A percentile compares a stretch with the other conserved stretches of the same genome.
Conservation (phyloP, 164 flowering plant genomes). For the Tetrastigma voinierianum region DNA sequence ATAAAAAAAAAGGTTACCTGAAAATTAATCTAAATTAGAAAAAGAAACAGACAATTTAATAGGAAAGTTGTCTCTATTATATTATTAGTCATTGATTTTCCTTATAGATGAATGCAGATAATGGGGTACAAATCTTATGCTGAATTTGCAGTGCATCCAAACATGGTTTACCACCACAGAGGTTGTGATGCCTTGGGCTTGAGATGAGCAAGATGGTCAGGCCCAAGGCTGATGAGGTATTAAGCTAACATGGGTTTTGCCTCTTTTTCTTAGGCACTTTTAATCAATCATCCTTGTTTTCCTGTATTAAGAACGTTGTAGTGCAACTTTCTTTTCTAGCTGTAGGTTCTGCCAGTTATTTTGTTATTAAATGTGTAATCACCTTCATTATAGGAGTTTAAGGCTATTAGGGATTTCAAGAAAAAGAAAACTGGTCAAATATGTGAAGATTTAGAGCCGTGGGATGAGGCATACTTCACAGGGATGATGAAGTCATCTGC, state of each 20-base stretch:
- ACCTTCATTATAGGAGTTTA: slow-evolving; percentile 57
- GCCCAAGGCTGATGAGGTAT: slow-evolving; percentile 85
- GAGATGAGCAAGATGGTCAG: slow-evolving; percentile 70
- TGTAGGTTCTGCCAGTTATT: background rate
- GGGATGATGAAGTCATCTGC: slow-evolving; percentile 79
- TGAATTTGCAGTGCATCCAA: slow-evolving; percentile 63
- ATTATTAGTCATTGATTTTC: slow-evolving; percentile 6
- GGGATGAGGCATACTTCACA: slow-evolving; percentile 93
- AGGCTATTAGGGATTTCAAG: slow-evolving; percentile 57
- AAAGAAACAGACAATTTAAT: background rate
- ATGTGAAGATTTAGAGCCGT: slow-evolving; percentile 69
- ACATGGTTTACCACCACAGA: slow-evolving; percentile 84
- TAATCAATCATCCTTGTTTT: too few species aligned
- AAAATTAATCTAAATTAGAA: background rate
- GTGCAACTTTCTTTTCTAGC: background rate
- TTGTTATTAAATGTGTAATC: slow-evolving; percentile 1
- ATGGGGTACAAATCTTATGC: slow-evolving; percentile 83
- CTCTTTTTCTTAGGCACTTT: background rate
- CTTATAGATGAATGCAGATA: slow-evolving; percentile 49
- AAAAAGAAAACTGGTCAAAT: slow-evolving; percentile 40
- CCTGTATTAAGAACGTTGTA: too few species aligned
- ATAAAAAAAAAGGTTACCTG: too few species aligned
- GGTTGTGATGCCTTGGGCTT: slow-evolving; percentile 69
- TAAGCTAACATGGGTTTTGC: background rate
- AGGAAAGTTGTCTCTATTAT: background rate